Base-by-base conservation (phyloP, 345 rosid genomes). In the Eucalyptus sp. region DNA sequence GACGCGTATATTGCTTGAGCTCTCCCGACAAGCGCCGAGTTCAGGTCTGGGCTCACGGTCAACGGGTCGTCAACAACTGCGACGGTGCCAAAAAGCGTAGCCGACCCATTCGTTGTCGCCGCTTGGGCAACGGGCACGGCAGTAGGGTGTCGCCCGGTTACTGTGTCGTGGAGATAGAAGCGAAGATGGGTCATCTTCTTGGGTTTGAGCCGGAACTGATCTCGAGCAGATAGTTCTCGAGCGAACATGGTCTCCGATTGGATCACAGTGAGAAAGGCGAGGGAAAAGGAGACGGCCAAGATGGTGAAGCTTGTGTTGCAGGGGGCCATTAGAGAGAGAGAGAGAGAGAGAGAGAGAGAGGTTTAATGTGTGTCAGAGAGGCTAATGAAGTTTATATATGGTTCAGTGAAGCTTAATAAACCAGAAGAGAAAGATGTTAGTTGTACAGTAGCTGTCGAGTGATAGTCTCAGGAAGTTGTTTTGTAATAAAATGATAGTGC, bases 141-240 rank as follows among this genome's bases (percentile, higher is more conserved):
- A 5, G 90, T 93, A 1, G 89, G 89, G 90, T 90, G 90, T 43
- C 49, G 90, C 3, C 92, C 92, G 5, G 81, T 50, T 48, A 89
- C 50, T 17, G 90, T 89, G 87, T 92, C 93, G 17, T 92, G 93
- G 87, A 90, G 89, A 89, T 92, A 92, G 90, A 93, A 91, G 89
- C 87, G 93, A 52, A 91, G 92, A 86, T 92, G 95, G 91, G 90
- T 91, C 15, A 92, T 91, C 88, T 93, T 92, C 89, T 92, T 87
- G 44, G 62, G 25, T 71, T 68, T 71, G 81, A 71, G 81, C 25
- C 44, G 13, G 37, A 33, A 18, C 13, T 37, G 81, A 33, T 33
- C 46, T 71, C 25, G 81, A 37, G 81, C 81, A 37, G 81, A 33
- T 33, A 71, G 46, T 37, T 18, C 46, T 71, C 46, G 25, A 71